Base-by-base conservation (phyloP, 192 early-diverging fungal genomes). In the Backusella macrospora region DNA sequence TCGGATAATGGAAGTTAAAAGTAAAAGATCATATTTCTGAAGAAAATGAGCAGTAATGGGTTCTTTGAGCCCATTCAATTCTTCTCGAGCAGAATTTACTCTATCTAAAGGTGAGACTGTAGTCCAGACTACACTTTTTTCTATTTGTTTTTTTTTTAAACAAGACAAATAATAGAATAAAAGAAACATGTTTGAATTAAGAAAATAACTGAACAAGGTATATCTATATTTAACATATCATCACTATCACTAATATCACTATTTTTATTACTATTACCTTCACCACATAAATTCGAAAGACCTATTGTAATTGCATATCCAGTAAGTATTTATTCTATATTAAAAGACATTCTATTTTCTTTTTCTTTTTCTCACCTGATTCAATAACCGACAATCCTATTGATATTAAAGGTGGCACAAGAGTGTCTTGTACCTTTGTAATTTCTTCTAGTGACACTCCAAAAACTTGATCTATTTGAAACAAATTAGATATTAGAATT, bases 381-480 rank as follows among this genome's bases (percentile, higher is more conserved):
- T 82, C 74, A 68, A 93, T 88, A 5, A 85, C 82, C 59, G 84
- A 87, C 46, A 93, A 73, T 7, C 87, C 84, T 80, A 91, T 87
- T 62, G 85, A 85, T 1, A 90, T 85, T 16, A 93, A 70, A 63
- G 85, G 81, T 21, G 92, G 92, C 2, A 90, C 84, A 49, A 80
- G 81, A 71, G 84, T 83, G 43, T 86, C 80, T 47, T 87, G 87
- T 42, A 87, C 80, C 42, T 85, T 76, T 26, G 86, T 83, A 65
- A 90, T 84, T 71, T 91, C 88, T n/a, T 91, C 90, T 59, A 93
- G 86, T 34, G 87, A 74, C 47, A 92, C 88, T 40, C 92, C 92
- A 83, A 92, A 93, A 18, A 90, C 80, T 82, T 93, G 92, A 79
- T 88, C 89, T 88, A 62, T 55, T 65, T 48, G 55, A 8, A 21